Evolutionary conservation across 192 early-diverging fungal species (phyloP), one percentile per base, ranked within the genome.

Genomic region (Backusella liffmaniae): DNA sequence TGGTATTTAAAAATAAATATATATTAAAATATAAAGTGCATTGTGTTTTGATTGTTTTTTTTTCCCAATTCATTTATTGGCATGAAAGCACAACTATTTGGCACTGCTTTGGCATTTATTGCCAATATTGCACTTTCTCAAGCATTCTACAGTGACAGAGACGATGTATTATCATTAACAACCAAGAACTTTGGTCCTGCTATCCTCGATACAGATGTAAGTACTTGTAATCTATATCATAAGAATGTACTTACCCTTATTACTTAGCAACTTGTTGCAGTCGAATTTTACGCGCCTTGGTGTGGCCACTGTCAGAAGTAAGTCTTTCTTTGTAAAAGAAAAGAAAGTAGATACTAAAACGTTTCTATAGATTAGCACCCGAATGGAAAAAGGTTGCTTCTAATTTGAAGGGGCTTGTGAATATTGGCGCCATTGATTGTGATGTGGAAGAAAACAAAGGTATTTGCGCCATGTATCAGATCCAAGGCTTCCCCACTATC

Each of bases 211-310:
- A 87, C 90, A 3, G 86, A 92, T 70, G 92, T 92, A 84, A 56
- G 78, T 74, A 21, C 16, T 37, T 10, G 21, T 35, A 46, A 26
- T 34, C 5, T 4, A 3, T 23, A 44, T 44, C 6, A 12, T 9
- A 15, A 15, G 10, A 37, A 39, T 39, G 8, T 4, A 32, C 15
- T 66, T 46, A 36, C 10, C 41, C 42, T 39, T 34, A 59, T 67
- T 53, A 51, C 23, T n/a, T 77, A 93, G 87, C 87, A 95, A 77
- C 87, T 92, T 8, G 95, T 94, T 16, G 88, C 96, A 73, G 93
- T 94, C 26, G 95, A 97, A 80, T 99, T 99, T 82, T 98, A 91
- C 77, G 97, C 96, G 12, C 97, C 97, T 34, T 99, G 97, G 94
- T 97, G 96, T 83, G 96, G 96, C 23, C 94, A 97, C 83, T 99